Evolutionary conservation across 495 filamentous ascomycete genomes (phyloP).

Genomic region (Penicillium argentinense): DNA sequence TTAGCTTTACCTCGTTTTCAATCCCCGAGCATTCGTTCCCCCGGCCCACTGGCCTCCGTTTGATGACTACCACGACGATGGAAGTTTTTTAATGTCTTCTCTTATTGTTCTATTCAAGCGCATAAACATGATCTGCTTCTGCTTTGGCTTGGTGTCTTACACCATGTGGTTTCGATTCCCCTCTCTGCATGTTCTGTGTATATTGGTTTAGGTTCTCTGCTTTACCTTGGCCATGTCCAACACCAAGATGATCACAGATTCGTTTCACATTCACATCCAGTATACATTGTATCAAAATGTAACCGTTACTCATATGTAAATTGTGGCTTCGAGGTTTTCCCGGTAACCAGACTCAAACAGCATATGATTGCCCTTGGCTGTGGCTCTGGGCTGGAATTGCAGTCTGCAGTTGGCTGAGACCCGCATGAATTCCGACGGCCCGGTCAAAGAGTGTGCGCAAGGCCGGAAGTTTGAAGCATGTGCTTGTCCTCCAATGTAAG

Average conservation of each 20-base stretch:
- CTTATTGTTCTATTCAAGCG: constrained; percentile 6
- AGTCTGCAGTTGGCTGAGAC: neutral
- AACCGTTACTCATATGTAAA: too few species aligned
- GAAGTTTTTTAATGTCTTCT: constrained; percentile 13
- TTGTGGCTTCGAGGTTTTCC: neutral
- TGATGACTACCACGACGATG: constrained; percentile 23
- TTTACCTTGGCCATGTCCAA: constrained; percentile 12
- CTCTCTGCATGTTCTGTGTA: constrained; percentile 29
- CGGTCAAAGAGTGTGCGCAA: neutral
- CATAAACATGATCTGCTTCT: constrained; percentile 14
- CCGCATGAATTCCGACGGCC: neutral
- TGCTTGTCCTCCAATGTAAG: neutral
- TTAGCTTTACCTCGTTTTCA: constrained; percentile 3
- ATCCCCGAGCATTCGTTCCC: constrained; percentile 3
- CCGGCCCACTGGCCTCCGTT: constrained; percentile 2
- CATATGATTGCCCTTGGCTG: too few species aligned
- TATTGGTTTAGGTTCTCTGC: constrained; percentile 18
- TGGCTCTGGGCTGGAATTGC: too few species aligned
- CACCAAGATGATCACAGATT: constrained; percentile 15
- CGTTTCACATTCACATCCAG: neutral
- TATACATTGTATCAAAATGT: too few species aligned
- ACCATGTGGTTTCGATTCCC: constrained; percentile 29
- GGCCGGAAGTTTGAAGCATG: neutral
- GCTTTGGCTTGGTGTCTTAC: constrained; percentile 14
- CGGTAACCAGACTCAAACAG: too few species aligned